Evolutionary conservation across 495 filamentous ascomycete genomes (phyloP), one percentile per base, ranked within the genome.

Genomic region (Penicillium arizonense): DNA sequence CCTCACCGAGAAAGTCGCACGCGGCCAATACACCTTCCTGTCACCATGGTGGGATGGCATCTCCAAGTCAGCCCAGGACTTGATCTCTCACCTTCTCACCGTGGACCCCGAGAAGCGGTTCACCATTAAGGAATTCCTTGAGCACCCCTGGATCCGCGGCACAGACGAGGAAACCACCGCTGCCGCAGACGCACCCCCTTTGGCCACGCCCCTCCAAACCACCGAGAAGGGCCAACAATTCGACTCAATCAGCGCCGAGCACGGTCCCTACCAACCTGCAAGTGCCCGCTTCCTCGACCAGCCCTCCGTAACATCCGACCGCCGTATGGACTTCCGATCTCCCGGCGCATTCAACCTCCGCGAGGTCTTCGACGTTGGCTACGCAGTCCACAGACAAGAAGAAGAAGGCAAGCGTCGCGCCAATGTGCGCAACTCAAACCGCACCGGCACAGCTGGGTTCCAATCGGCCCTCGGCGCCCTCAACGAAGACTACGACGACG

Each of bases 31-130:
- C 67, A 97, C 95, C 6, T 98, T 98, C 78, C 78, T 97, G 6
- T 97, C 93, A 10, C 94, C 94, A 1, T 98, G 94, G 94, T 98
- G 94, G 94, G 94, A 98, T 61, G 91, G 97, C 55, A 97, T 97
- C 53, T 96, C 92, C 56, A 93, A 96, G 70, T 85, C 89, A 0
- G 94, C 94, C 1, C 89, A 97, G 65, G 95, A 98, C 62, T 72
- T 98, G 5, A 91, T 98, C 43, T 90, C 89, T 0, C 94, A 97
- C 67, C 84, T 98, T 4, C 78, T 97, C 38, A 92, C 90, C 16
- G 92, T 97, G 47, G 91, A 97, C 64, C 92, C 92, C 3, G 88
- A 92, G 41, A 89, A 93, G 71, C 86, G 92, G 1, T 96, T 89
- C 71, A 89, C 85, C 1, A 97, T 97, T 68, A 81, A 78, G 54